Base-by-base conservation (phyloP, 164 flowering plant species). In the Sextonia rubra region DNA sequence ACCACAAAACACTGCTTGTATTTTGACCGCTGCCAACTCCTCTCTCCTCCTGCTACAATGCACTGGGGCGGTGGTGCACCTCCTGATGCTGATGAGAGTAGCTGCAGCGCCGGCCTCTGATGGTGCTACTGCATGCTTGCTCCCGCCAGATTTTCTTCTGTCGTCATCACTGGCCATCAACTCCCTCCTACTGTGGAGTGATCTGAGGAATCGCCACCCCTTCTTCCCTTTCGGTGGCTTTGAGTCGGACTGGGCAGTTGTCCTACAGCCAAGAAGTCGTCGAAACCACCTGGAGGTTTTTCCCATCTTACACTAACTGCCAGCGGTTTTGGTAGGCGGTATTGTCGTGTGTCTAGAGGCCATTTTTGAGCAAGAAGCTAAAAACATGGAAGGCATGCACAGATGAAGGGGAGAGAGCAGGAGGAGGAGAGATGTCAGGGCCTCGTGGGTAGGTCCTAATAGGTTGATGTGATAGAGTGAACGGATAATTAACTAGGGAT, bases 61-160 rank as follows among this genome's bases (percentile, higher is more conserved):
- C 37, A 80, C 66, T 58, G 74, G 60, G 17, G 2, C 3, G 24
- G 74, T 60, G 64, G 56, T 2, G n/a, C 84, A 47, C 18, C 79
- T 82, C 5, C 84, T 71, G 60, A 83, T 82, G 6, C 94, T 93
- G 30, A 93, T 82, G 67, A 86, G 77, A 20, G 91, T 92, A 0
- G 91, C 98, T 73, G 85, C 95, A 0, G 89, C 98, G 4, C 97
- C 97, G 3, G 98, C 98, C 63, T 86, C 87, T 0, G 95, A 97
- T 0, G 97, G 93, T 0, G 91, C 92, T 0, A 90, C 84, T 52
- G n/a, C 58, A 0, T 20, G 58, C 58, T 52, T 52, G 4, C 58
- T 3, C 58, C n/a, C 58, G 58, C 58, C 58, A 12, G 44, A 7
- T 37, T 37, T 37, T 37, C 1, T 9, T 37, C 58, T 20, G 20